Evolutionary conservation across 768 basidiomycete genomes (phyloP), one percentile per base, ranked within the genome.

Genomic region (Pholiota molesta): DNA sequence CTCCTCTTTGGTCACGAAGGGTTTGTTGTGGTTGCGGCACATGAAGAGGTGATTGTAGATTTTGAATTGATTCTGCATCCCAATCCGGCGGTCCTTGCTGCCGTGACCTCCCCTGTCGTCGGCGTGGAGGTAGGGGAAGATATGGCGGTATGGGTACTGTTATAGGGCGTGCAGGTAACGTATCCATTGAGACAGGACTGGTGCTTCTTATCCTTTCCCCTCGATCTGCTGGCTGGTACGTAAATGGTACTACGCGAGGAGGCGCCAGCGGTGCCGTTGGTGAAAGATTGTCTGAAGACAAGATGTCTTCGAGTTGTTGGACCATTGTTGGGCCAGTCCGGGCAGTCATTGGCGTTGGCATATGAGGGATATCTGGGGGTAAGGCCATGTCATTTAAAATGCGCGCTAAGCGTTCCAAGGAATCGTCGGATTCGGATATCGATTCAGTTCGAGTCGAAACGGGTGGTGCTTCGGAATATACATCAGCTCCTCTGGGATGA

Each of bases 261-360:
- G 88, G 83, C 1, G 72, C 74, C 52, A 81, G 76, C 16, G 83
- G 76, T 14, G 75, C 73, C 7, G 75, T 73, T 16, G 76, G 76
- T 5, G 78, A 72, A 1, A 77, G 72, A 21, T 75, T 73, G 16
- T 79, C 78, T 11, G 84, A 69, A n/a, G 82, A 80, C 28, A 91
- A 66, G 35, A 91, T 79, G 8, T 87, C 85, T 60, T 86, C 83
- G 5, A 91, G 71, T 57, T 85, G 82, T 54, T 88, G 81, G 9
- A 84, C 83, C 39, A 91, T 74, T 0, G 88, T 83, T 4, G 77
- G 82, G 8, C 82, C 83, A 29, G 78, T 65, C 6, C 79, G 80
- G 5, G 79, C 71, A 5, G 85, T 79, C 9, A 78, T 72, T 5
- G 83, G 82, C n/a, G 84, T 74, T 0, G 82, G 80, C 69, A 72